Evolutionary conservation across 2,329 filamentous ascomycete species (phyloP), one percentile per base, ranked within the genome.

Genomic region (Fusarium dlaminii): DNA sequence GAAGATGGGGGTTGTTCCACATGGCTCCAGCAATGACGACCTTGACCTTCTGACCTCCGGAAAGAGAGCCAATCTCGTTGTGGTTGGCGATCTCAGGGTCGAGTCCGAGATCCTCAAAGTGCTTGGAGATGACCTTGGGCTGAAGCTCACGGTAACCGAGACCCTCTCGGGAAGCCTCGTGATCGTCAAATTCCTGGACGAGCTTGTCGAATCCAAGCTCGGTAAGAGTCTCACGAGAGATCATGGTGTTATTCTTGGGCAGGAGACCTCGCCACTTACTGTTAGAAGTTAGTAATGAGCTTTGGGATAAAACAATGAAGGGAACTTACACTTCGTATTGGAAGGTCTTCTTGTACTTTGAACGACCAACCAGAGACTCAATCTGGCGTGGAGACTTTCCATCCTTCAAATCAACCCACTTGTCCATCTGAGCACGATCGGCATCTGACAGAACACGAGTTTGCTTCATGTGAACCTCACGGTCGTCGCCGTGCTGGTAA

Each of bases 331-430:
- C 91, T 87, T 98, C 96, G 81, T 98, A 98, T 87, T 98, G 95
- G 90, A 97, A 98, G 45, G 92, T 93, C 90, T 99, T 99, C 92
- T 99, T 98, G 87, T 90, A 98, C 87, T 99, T 99, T 82, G 98
- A 95, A 78, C 96, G 93, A 87, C 96, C 96, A 77, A 99, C 97
- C 34, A 99, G 88, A 22, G 93, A 87, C 83, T 99, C 96, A 58
- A 99, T 87, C 80, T 93, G 93, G 72, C 92, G 90, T 30, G 87
- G 84, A 18, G 94, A 92, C 79, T 91, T 93, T 77, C 96, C 96
- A 77, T 98, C 95, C 48, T 91, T 91, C 51, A 98, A 84, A 75
- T 98, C 93, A 75, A 99, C 89, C 58, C 89, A 90, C 83, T 95
- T 98, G 71, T 97, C 94, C 93, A 99, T 96, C 85, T 98, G 96